Percentiles rank a stretch among this genome's conserved stretches.
phyloP scores from a whole-genome alignment of 345 rosid species.

The Eucalyptus coolabah region DNA sequence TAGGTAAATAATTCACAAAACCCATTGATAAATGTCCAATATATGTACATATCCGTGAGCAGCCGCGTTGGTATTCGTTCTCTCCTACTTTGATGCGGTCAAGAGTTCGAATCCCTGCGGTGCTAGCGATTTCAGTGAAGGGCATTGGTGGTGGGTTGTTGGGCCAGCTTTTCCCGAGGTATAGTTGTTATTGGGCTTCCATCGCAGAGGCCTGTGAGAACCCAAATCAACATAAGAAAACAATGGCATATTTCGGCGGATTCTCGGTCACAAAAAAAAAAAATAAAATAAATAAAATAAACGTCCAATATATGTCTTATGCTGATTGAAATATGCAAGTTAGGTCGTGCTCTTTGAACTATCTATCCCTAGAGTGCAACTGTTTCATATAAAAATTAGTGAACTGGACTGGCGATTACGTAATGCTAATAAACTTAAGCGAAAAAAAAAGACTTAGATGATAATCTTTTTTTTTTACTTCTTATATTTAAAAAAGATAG shows the following conservation, averaged over 20 bases:
- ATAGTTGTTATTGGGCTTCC: no score
- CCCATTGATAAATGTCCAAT: background rate
- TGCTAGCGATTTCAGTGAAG: no score
- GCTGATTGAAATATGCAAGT: background rate
- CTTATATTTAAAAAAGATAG: background rate
- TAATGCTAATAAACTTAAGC: background rate
- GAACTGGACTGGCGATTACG: background rate
- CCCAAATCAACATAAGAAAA: rapidly evolving
- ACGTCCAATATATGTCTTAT: background rate
- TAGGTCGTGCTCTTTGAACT: background rate
- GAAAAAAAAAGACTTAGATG: background rate
- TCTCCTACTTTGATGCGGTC: no score
- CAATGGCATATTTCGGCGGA: no score
- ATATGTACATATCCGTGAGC: no score
- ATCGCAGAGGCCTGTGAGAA: no score
- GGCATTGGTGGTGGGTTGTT: rapidly evolving
- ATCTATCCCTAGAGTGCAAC: background rate
- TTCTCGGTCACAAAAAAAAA: no score
- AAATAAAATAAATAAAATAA: no score
- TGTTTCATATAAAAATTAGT: background rate
- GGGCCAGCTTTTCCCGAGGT: no score
- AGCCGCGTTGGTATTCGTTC: rapidly evolving
- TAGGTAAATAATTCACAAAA: background rate
- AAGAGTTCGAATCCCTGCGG: rapidly evolving
- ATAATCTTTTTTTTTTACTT: background rate